These are phyloP conservation scores for Arabidopsis hybrid DNA, from an alignment of 441 rosid species.

Conservation along the genomic window DNA sequence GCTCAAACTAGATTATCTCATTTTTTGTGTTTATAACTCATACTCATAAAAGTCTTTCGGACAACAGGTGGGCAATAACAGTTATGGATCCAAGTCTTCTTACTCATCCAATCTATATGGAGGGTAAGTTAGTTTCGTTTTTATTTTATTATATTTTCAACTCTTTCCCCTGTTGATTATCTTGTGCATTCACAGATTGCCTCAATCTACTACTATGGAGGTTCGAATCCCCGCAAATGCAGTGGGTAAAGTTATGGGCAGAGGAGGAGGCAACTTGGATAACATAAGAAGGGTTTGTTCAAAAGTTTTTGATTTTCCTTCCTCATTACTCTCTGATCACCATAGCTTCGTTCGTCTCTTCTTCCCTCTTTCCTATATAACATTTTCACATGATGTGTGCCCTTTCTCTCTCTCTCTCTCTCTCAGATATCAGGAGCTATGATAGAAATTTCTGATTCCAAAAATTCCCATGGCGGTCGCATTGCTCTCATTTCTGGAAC, in stretches of 20 bases:
- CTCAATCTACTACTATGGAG: slow-evolving; percentile 70
- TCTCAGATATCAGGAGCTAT: slow-evolving; percentile 96
- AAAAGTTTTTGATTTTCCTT: slow-evolving; percentile 12
- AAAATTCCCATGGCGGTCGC: slow-evolving; percentile 79
- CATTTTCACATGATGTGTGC: slow-evolving; percentile 38
- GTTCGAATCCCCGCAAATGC: slow-evolving; percentile 86
- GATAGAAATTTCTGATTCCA: slow-evolving; percentile 88
- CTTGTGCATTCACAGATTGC: slow-evolving; percentile 52
- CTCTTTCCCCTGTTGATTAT: slow-evolving; percentile 16
- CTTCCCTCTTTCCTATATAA: slow-evolving; percentile 3
- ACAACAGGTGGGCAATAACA: slow-evolving; percentile 68
- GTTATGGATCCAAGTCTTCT: slow-evolving; percentile 71
- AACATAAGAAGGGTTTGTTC: slow-evolving; percentile 83
- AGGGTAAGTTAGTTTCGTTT: slow-evolving; percentile 60
- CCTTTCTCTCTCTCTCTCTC: slow-evolving; percentile 24
- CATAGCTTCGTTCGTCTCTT: slow-evolving; percentile 16
- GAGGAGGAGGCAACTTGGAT: slow-evolving; percentile 88
- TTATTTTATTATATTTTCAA: not conserved
- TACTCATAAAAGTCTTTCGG: slow-evolving; percentile 11
- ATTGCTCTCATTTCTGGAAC: slow-evolving; percentile 90
- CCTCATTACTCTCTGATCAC: slow-evolving; percentile 25
- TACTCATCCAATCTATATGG: slow-evolving; percentile 76
- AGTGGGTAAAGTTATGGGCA: slow-evolving; percentile 88
- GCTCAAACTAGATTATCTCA: slow-evolving; percentile 10
- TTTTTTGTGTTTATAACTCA: slow-evolving; percentile 10